Base-by-base conservation (phyloP, 257 asterid species). In the Nyctanthes arbortristis region DNA sequence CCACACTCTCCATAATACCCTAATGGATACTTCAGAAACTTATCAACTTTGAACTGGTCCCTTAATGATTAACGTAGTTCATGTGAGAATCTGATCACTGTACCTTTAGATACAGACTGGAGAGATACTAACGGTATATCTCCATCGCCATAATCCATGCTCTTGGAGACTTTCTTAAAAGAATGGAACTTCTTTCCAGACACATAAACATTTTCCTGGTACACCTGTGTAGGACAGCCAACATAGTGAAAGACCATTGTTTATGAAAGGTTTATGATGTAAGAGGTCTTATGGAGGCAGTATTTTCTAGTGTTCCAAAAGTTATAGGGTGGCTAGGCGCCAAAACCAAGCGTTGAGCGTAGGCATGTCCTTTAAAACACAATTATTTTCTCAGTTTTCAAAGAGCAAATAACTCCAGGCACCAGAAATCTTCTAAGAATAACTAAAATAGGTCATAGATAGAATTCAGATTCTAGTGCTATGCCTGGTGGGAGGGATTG, bases 1-100 rank as follows among this genome's bases (percentile, higher is more conserved):
- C 97, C 99, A 66, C 97, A 93, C 79, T 93, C 99, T 45, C 99
- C 99, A 65, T 93, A 83, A 80, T 89, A 91, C 35, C 99, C 99
- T 93, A 61, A 31, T 59, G 65, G 63, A 61, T 65, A 62, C 40
- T 20, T 65, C 25, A 67, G n/a, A 20, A 59, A 59, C 4, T 54
- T 35, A 67, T 43, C 33, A 8, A 75, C 71, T 57, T 40, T 3
- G 10, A 59, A 67, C 61, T 63, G 33, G 61, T 35, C 39, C 60
- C 27, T 59, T 22, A 68, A 65, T 61, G 37, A 33, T n/a, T 30
- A 61, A 28, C 49, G n/a, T n/a, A n/a, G n/a, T 24, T 28, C 32
- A 40, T 39, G 66, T 10, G 63, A 31, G 24, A 49, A 22, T 63
- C 45, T 31, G 67, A 69, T 60, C 7, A 52, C 20, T 24, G 40